Evolutionary conservation across 2,329 filamentous ascomycete species (phyloP).

Genomic region (Ampelomyces quisqualis): DNA sequence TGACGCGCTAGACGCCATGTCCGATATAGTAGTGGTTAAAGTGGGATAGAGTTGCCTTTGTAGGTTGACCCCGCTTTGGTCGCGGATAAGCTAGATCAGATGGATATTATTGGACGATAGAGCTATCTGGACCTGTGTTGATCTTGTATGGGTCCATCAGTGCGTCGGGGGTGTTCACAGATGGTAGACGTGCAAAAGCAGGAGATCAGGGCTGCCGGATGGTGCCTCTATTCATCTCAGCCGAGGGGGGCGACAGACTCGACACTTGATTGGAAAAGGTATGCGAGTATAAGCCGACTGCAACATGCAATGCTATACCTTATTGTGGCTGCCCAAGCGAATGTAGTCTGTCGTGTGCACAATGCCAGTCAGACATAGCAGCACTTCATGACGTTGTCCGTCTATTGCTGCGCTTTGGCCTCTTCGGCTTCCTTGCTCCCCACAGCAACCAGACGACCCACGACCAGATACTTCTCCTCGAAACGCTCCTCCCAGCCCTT

Average conservation of each 20-base stretch:
- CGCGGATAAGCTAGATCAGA: not conserved
- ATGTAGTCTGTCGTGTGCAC: no score
- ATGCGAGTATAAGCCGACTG: no score
- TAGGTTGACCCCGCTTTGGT: constrained; percentile 11
- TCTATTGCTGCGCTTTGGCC: constrained; percentile 26
- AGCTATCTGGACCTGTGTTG: not conserved
- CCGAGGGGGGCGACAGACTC: no score
- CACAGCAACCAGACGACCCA: constrained; percentile 77
- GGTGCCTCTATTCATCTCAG: no score
- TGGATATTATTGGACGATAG: not conserved
- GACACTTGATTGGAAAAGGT: no score
- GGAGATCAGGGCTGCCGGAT: not conserved
- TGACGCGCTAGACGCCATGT: constrained; percentile 6
- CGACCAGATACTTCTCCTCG: constrained; percentile 89
- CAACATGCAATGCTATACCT: no score
- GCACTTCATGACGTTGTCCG: no score
- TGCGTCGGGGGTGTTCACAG: not conserved
- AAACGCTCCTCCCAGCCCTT: constrained; percentile 93
- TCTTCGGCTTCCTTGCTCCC: constrained; percentile 56
- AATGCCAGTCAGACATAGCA: no score
- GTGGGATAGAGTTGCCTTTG: constrained; percentile 11
- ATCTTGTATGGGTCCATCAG: no score
- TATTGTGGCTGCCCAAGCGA: no score
- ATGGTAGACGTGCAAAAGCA: not conserved
- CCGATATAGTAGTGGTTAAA: not conserved